Evolutionary conservation across 1,139 yeast species (phyloP), one percentile per base, ranked within the genome.

Genomic region (Trichomonascaceae sp.): DNA sequence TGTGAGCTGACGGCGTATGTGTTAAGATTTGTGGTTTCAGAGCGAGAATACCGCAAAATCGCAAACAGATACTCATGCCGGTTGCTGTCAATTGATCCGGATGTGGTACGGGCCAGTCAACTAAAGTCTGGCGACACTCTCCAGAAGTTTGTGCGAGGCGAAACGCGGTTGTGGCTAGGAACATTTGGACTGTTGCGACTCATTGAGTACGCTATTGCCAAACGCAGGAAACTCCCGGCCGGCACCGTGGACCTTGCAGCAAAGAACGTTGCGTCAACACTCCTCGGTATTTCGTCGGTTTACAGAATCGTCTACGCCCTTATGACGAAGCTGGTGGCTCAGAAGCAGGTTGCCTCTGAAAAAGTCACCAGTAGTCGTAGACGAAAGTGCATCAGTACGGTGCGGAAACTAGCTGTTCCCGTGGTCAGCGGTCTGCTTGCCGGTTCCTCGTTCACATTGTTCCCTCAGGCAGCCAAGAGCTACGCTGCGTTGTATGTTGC

Each of bases 401-500:
- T 35, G 36, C 16, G 44, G 28, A 38, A 37, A 22, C 22, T 45
- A 8, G 35, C 45, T 17, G 45, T 46, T 3, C 57, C 59, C 2
- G 28, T 53, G 3, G 34, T 47, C 13, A 46, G 54, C 17, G 57
- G 56, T 3, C 34, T 48, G 4, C 37, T 48, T 8, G 53, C 59
- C 1, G 55, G 60, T 1, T 42, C 49, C 8, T 47, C 53, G 4
- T 52, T 51, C 34, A 45, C 46, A 13, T 23, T 52, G 18, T 46
- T 53, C 31, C 41, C 43, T 6, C 37, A 33, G 13, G 42, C 43
- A 2, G 47, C 44, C 8, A 42, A 55, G 17, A 47, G 50, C 20
- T 49, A 50, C 32, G 37, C 50, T 16, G 62, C 61, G n/a, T 43
- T 60, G 23, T 59, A 56, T 38, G 34, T 48, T 4, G 48, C 54